Evolutionary conservation across 768 basidiomycete genomes (phyloP).

Genomic region (Chalciporus pseudorubinellus): DNA sequence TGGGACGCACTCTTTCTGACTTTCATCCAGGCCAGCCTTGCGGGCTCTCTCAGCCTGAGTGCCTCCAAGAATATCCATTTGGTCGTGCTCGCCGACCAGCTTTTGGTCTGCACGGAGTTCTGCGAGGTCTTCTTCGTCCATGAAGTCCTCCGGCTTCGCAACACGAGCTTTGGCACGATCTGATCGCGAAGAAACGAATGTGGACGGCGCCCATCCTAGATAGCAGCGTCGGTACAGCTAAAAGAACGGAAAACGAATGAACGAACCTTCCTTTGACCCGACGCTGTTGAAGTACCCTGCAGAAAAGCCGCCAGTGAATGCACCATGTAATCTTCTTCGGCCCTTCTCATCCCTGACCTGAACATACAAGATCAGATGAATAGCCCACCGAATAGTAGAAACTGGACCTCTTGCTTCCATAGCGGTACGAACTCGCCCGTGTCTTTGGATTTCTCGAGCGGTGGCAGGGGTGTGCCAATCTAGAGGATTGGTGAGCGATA

Average conservation of each 20-base stretch:
- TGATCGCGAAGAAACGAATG: slow-evolving; percentile 85
- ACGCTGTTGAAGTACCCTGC: slow-evolving; percentile 97
- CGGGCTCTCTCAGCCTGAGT: slow-evolving; percentile 45
- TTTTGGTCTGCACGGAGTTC: slow-evolving; percentile 72
- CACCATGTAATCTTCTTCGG: slow-evolving; percentile 89
- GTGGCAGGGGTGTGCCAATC: slow-evolving; percentile 94
- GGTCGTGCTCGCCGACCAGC: slow-evolving; percentile 76
- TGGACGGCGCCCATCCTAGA: slow-evolving; percentile 90
- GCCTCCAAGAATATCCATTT: slow-evolving; percentile 66
- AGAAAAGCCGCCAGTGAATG: slow-evolving; percentile 97
- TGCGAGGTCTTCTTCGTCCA: slow-evolving; percentile 97
- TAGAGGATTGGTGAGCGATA: slow-evolving; percentile 30
- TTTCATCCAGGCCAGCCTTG: slow-evolving; percentile 37
- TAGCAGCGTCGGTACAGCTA: neutral
- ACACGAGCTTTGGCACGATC: slow-evolving; percentile 63
- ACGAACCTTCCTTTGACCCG: slow-evolving; percentile 89
- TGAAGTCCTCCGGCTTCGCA: slow-evolving; percentile 85
- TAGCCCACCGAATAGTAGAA: slow-evolving; percentile 16
- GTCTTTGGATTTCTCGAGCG: slow-evolving; percentile 92
- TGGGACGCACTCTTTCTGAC: slow-evolving; percentile 36
- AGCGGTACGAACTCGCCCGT: slow-evolving; percentile 92
- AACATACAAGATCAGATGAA: slow-evolving; percentile 13
- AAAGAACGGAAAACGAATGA: neutral
- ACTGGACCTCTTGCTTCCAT: slow-evolving; percentile 92
- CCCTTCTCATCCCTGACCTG: slow-evolving; percentile 94